These are phyloP conservation scores for Crocinoboletus sp. DNA, from an alignment of 1,284 basidiomycete species.

Conservation along the genomic window DNA sequence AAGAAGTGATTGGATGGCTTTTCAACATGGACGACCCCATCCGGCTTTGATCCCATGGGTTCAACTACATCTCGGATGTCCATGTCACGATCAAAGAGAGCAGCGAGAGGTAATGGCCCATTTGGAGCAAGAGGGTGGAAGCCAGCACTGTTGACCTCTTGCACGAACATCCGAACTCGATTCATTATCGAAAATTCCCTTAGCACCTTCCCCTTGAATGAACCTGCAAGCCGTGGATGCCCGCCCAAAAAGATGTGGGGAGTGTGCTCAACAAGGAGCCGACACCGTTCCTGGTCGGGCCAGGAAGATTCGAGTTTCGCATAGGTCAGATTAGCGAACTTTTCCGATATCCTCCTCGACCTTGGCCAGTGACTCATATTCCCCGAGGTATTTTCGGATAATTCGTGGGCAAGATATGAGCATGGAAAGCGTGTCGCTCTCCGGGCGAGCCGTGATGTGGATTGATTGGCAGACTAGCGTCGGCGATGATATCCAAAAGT, in stretches of 20 bases:
- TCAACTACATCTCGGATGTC: too few relatives aligned
- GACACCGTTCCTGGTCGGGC: slow-evolving; percentile 1
- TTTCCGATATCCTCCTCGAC: background rate
- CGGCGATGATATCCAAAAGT: background rate
- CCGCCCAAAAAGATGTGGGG: background rate
- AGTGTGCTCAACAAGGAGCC: background rate
- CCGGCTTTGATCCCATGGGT: too few relatives aligned
- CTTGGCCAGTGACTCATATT: background rate
- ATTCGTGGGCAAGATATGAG: background rate
- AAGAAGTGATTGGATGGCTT: too few relatives aligned
- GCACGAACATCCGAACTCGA: background rate
- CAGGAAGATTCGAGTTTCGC: background rate
- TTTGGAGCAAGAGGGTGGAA: too few relatives aligned
- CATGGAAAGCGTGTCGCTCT: background rate
- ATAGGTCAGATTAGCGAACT: too few relatives aligned
- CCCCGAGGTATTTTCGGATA: background rate
- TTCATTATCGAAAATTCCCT: background rate
- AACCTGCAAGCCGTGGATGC: background rate
- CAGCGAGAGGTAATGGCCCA: too few relatives aligned
- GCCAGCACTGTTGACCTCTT: background rate
- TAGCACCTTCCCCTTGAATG: background rate
- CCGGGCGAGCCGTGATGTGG: background rate
- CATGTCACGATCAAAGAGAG: too few relatives aligned
- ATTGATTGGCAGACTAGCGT: background rate
- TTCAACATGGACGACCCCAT: too few relatives aligned